Evolutionary conservation across 108 stramenopile species (phyloP), one percentile per base, ranked within the genome.

Genomic region (Cylindrotheca fusiformis): DNA sequence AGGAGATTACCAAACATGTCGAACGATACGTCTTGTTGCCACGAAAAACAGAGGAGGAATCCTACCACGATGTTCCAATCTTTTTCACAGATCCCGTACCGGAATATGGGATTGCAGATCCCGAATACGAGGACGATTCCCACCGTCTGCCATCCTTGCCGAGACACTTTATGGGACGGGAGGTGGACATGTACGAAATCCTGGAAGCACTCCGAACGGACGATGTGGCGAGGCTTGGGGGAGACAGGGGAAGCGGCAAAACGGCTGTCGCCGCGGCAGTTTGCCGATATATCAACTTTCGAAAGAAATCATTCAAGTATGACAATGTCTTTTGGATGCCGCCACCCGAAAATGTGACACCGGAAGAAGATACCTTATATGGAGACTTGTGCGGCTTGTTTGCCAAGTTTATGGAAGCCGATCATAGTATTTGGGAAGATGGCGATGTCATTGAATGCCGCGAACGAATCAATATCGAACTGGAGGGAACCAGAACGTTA

Each of bases 21-120:
- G 64, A 78, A 45, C 81, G 86, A 45, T 88, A 87, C 55, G 53
- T 80, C 8, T 65, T 91, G 33, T 52, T 91, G 22, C 90, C 86
- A 2, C 74, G 68, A 66, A 61, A 57, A 27, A 49, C 22, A 36
- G 67, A 52, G n/a, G 55, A 57, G 45, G 79, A 75, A 46, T 65
- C 58, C 14, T 75, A 67, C 33, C 67, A 68, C 58, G 68, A 68
- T 52, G 52, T 69, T 17, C 76, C 53, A 25, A 72, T 72, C 28
- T 62, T 64, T 25, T 75, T 47, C 45, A 66, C 59, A 17, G 2
- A 55, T 1, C 24, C n/a, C 2, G 65, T 74, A 8, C 65, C 72
- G 17, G 45, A 24, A 3, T 25, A 4, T 1, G 52, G 63, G 24
- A 52, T 52, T 33, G 23, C 25, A 1, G 41, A 59, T 2, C 29